Evolutionary conservation across 2,329 filamentous ascomycete genomes (phyloP).

Genomic region (Ceratocystis alfenasii): DNA sequence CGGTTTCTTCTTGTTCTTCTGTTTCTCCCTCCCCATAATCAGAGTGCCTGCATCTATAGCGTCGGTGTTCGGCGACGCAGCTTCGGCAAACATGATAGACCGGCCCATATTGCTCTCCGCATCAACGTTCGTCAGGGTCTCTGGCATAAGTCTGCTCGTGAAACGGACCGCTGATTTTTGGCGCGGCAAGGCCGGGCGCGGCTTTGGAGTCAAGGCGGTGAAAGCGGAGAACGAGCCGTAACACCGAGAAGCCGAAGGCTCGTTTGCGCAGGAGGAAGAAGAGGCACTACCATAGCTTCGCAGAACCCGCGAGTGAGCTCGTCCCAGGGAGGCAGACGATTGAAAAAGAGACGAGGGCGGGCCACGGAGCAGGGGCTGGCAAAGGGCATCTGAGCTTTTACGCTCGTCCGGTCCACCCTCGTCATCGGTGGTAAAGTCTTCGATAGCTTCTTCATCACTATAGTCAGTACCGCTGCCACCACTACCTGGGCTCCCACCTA

Average conservation of each 20-base stretch:
- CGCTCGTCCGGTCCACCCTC: conserved; percentile 16
- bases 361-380: conserved; percentile 5
- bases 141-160: conserved; percentile 59
- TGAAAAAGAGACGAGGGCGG: background rate
- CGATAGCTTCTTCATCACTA: conserved; percentile 28
- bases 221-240: conserved; percentile 15
- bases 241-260: conserved; percentile 20
- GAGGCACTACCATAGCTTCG: too few relatives aligned
- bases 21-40: background rate
- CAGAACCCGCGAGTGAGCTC: too few relatives aligned
- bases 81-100: conserved; percentile 62
- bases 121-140: conserved; percentile 52
- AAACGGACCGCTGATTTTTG: conserved; percentile 50
- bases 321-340: too few relatives aligned
- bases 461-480: background rate
- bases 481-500: background rate
- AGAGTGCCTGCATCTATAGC: background rate
- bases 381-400: background rate
- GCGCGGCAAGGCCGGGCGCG: conserved; percentile 39
- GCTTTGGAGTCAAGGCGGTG: background rate
- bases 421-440: conserved; percentile 25
- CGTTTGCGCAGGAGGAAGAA: conserved; percentile 2
- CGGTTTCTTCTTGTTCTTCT: background rate
- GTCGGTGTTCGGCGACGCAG: conserved; percentile 23
- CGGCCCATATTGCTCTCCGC: conserved; percentile 48